Evolutionary conservation across 1,284 basidiomycete species (phyloP), one percentile per base, ranked within the genome.

Genomic region (Cutaneotrichosporon cutaneum): DNA sequence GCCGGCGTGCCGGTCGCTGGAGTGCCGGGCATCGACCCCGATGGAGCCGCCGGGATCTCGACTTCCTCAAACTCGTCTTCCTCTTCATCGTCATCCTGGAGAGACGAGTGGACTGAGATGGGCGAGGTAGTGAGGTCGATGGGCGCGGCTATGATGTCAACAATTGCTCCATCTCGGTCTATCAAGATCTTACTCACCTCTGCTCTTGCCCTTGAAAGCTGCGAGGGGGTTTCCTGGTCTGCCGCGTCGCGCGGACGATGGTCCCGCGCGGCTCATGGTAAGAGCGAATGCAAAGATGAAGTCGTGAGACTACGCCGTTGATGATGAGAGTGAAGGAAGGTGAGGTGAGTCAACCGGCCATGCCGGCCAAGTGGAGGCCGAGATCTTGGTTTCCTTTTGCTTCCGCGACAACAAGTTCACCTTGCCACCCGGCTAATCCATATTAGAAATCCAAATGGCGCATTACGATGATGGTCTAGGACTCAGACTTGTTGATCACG

Each of bases 21-120:
- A 30, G 74, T 68, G 10, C 59, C 68, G 36, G 68, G 64, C 48
- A 61, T 62, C 13, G 74, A 63, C n/a, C 71, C 65, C 9, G 74
- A 71, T 9, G 69, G 32, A 2, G 3, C 67, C 66, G n/a, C 52
- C 39, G 10, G 76, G 73, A 79, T 76, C 2, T 67, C 67, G 5
- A 79, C 75, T 56, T 77, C 77, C 58, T 79, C 77, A 60, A 79
- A 72, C 30, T 78, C 77, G 32, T 77, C 76, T 16, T 77, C 76
- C 10, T 72, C 70, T 18, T 70, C 67, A 36, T 68, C 62, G 7
- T 66, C 68, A 14, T 70, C 67, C 32, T 68, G 62, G 10, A 66
- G 65, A 18, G 47, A 45, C 6, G 63, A 65, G 6, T n/a, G 53
- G 9, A 61, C 56, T n/a, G 50, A 56, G 36, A 61, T 59, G 13